Evolutionary conservation across 148 eudicot species (phyloP).

Genomic region (Arbutus unedo): DNA sequence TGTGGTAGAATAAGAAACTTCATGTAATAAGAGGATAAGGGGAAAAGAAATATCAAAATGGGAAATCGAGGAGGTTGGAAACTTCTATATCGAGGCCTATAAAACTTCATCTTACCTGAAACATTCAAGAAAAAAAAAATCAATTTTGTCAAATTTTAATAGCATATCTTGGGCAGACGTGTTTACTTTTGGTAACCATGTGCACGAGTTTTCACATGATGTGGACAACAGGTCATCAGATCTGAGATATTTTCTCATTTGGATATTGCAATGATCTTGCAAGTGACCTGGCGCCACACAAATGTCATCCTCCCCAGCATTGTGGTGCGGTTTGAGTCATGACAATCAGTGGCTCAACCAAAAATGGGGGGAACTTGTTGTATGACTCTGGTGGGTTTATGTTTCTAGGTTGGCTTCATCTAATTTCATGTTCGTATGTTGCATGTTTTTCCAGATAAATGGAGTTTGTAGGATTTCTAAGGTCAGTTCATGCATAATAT

Average conservation of each 20-base stretch:
- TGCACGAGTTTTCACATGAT: not conserved
- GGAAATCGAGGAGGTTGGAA: not conserved
- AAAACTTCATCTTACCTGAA: not conserved
- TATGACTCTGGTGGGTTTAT: no score
- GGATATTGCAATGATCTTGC: not conserved
- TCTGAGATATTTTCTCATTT: not conserved
- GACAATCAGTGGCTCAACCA: no score
- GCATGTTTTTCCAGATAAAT: not conserved
- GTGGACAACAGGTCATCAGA: not conserved
- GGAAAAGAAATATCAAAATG: not conserved
- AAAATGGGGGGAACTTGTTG: no score
- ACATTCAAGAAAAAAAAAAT: not conserved
- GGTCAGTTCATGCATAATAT: not conserved
- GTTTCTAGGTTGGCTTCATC: no score
- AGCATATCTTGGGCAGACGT: not conserved
- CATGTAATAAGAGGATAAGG: not conserved
- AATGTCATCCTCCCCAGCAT: no score
- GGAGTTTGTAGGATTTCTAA: not conserved
- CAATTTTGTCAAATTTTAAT: not conserved
- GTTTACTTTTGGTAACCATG: not conserved
- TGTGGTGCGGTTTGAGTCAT: no score
- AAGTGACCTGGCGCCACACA: not conserved
- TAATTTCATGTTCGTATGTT: no score
- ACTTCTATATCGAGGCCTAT: not conserved
- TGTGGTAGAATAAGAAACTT: not conserved